Evolutionary conservation across 352 stramenopile species (phyloP), one percentile per base, ranked within the genome.

Genomic region (Elongisporangium anandrum): DNA sequence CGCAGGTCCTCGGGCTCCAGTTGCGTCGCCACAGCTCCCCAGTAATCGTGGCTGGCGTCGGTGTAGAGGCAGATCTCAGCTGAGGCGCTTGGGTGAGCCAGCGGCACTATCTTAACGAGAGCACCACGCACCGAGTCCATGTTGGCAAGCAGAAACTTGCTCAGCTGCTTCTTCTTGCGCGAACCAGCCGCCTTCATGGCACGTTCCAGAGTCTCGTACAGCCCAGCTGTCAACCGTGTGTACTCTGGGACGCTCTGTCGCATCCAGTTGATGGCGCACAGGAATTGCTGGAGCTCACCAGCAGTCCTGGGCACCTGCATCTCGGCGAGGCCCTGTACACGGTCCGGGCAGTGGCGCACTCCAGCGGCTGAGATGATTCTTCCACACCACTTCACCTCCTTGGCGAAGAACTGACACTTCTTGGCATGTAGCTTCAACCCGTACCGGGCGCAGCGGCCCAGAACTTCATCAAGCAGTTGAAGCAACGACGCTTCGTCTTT

Each of bases 181-280:
- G 45, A 52, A 2, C 39, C 26, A 1, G 20, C 52, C 15, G n/a
- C 29, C 17, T 19, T 57, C 1, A 39, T 55, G 2, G 54, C 55
- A 2, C 9, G 19, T 19, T 64, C 56, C 9, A 68, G 19, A 8
- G 68, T 4, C 2, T 17, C 15, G 12, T 49, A 34, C 21, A 62
- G 19, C 9, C 47, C 12, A 1, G 29, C 29, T 8, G 34, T 52
- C 0, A 68, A 4, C 8, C 9, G 4, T 0, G 24, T 50, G 19
- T 66, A 72, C 0, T 54, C 17, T 1, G 59, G 38, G 8, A 65
- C 65, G 38, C 49, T 65, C 7, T 49, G 24, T 7, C 65, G n/a
- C 56, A 68, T 68, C 65, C 60, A 61, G 13, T 68, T 66, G 0
- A 63, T 34, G 3, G 61, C 65, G 17, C 65, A 72, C 4, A 68